phyloP scores from a whole-genome alignment of 148 eudicot genomes.

The Cornus kousa region DNA sequence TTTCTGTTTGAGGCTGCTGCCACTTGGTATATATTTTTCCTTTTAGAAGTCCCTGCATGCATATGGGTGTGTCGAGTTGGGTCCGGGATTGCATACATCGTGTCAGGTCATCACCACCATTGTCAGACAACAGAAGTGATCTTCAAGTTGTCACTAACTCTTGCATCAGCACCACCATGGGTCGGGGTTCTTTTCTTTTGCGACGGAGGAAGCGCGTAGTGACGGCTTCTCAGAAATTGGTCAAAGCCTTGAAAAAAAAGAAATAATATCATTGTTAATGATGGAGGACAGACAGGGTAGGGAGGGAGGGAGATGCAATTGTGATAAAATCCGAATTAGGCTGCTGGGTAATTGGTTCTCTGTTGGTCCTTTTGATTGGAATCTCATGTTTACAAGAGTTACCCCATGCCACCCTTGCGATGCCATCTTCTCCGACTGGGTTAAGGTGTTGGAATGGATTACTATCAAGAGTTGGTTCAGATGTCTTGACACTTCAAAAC shows the following conservation, averaged over 20 bases:
- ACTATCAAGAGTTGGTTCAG: conserved; percentile 3
- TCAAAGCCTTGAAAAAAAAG: conserved; percentile 2
- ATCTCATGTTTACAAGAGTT: not conserved
- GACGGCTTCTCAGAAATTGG: conserved; percentile 10
- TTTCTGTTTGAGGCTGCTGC: conserved; percentile 1
- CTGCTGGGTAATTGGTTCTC: not conserved
- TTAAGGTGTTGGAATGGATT: not conserved
- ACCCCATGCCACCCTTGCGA: conserved; percentile 10
- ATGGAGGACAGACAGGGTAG: not conserved
- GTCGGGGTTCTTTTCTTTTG: conserved; percentile 24
- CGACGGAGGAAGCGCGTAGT: not conserved
- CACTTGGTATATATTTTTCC: not conserved
- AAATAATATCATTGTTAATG: not conserved
- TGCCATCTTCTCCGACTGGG: conserved; percentile 13
- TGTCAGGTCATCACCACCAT: not conserved
- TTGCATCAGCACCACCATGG: conserved; percentile 40
- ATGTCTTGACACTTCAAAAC: not conserved
- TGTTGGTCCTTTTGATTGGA: not conserved
- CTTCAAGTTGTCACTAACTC: conserved; percentile 34
- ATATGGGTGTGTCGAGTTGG: conserved; percentile 1
- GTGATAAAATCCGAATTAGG: not conserved
- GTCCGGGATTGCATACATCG: not conserved
- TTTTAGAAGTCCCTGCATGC: conserved; percentile 4
- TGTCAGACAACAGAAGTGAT: not conserved
- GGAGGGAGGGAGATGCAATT: not conserved